Evolutionary conservation across 1,139 yeast genomes (phyloP), one percentile per base, ranked within the genome.

Genomic region (Taphrina communis): DNA sequence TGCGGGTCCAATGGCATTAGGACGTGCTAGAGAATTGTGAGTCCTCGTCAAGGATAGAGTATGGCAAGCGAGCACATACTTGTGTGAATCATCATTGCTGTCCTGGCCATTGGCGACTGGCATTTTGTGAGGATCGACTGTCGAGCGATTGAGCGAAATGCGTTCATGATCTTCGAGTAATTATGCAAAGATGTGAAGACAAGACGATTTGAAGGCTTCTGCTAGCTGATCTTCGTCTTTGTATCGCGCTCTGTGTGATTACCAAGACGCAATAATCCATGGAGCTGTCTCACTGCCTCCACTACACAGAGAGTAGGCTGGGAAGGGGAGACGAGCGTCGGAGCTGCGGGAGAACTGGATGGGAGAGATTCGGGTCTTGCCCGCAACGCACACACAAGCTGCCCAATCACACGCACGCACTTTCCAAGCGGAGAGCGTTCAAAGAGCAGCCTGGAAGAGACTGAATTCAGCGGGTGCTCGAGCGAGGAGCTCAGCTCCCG

Each of bases 1-100:
- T 9, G 71, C 69, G 17, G 71, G 67, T 39, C 68, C 68, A 36
- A 65, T 56, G 19, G 31, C 48, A 50, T 57, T 57, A n/a, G 68
- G 53, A 6, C 63, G 58, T 7, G 68, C 68, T 65, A 50, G 11
- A 50, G 8, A 21, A 21, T 21, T 25, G 21, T 21, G 14, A n/a
- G 35, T 17, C 21, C 9, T 25, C 21, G n/a, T 9, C 42, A 11
- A 53, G 31, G 21, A 12, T 11, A 19, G 42, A 53, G 11, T 35
- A 21, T 11, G 11, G 19, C 42, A 11, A 8, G 19, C 9, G 42
- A 14, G 9, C 35, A 8, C 62, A 25, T 58, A 58, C 62, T 58
- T 21, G 62, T 58, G 53, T 58, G 62, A 12, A 58, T 25, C 25
- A 42, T 44, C 62, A 58, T 58, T 9, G 53, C 62, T 31, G n/a